A percentile compares a stretch with the other conserved stretches of the same genome.
phyloP scores from a whole-genome alignment of 1,139 yeast genomes.

The Barnettozyma hawaiiensis region DNA sequence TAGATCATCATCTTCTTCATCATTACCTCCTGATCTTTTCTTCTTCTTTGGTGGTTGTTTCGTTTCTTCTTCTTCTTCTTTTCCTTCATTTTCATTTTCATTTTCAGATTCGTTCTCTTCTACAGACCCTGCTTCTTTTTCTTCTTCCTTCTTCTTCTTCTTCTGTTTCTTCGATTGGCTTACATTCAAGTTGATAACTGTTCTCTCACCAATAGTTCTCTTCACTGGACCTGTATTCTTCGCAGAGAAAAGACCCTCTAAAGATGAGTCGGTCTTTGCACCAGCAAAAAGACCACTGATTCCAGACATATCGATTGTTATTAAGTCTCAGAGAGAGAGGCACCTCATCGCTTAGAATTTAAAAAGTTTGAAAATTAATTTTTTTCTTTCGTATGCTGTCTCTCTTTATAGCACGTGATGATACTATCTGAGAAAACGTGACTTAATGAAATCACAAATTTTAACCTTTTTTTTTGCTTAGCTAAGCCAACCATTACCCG shows the following conservation, averaged over 20 bases:
- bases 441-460: too few species aligned
- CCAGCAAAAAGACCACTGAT: slow-evolving; percentile 18
- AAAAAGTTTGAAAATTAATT: neutral
- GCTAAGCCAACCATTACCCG: neutral
- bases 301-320: slow-evolving; percentile 13
- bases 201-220: slow-evolving; percentile 23
- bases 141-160: slow-evolving; percentile 12
- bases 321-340: neutral
- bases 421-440: neutral
- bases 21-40: slow-evolving; percentile 13
- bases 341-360: slow-evolving; percentile 19
- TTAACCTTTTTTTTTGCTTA: too few species aligned
- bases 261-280: slow-evolving; percentile 20
- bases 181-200: slow-evolving; percentile 18
- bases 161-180: slow-evolving; percentile 22
- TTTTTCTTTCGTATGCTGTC: too few species aligned
- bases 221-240: slow-evolving; percentile 27
- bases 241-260: slow-evolving; percentile 25
- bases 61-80: slow-evolving; percentile 23
- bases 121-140: slow-evolving; percentile 3
- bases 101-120: slow-evolving; percentile 8
- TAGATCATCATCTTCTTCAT: slow-evolving; percentile 27
- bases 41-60: slow-evolving; percentile 16
- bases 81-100: slow-evolving; percentile 25
- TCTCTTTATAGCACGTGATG: neutral